Conservation (phyloP, 345 rosid species). For the Eutrema japonicum region DNA sequence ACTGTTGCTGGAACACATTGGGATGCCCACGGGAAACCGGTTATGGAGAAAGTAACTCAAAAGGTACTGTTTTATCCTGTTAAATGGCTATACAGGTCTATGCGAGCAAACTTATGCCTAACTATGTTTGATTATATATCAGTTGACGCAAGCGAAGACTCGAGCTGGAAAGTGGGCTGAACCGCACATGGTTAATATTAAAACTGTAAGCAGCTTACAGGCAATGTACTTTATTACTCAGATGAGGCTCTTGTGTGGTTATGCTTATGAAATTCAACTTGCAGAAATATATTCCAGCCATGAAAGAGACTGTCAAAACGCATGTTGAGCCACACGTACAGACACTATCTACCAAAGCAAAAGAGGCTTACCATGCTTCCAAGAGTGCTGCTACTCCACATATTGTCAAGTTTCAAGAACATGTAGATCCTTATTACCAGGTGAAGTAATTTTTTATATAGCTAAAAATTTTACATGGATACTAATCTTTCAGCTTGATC, state of each 20-base stretch:
- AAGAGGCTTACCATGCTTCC: constrained; percentile 57
- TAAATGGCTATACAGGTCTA: neutral
- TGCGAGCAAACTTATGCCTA: constrained; percentile 4
- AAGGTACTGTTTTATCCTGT: constrained; percentile 58
- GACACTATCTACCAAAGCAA: constrained; percentile 54
- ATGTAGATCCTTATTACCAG: constrained; percentile 43
- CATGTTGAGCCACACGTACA: constrained; percentile 76
- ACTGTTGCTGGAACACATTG: constrained; percentile 59
- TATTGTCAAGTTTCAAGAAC: constrained; percentile 51
- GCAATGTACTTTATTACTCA: neutral
- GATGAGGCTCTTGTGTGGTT: constrained; percentile 18
- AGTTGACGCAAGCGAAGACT: constrained; percentile 67
- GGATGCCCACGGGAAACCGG: constrained; percentile 82
- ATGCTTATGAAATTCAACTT: constrained; percentile 18
- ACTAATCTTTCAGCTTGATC: neutral
- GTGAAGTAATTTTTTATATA: constrained; percentile 5
- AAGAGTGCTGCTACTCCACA: constrained; percentile 68
- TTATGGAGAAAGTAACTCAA: constrained; percentile 53
- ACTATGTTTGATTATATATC: constrained; percentile 18
- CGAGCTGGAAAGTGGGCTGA: constrained; percentile 79
- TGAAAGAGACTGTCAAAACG: constrained; percentile 56
- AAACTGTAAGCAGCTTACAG: constrained; percentile 59
- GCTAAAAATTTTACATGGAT: neutral
- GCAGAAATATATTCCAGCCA: constrained; percentile 82
- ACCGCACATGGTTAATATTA: constrained; percentile 70